These are phyloP conservation scores for Pyracantha coccinea DNA, from an alignment of 331 rosid genomes.

Conservation along the genomic window DNA sequence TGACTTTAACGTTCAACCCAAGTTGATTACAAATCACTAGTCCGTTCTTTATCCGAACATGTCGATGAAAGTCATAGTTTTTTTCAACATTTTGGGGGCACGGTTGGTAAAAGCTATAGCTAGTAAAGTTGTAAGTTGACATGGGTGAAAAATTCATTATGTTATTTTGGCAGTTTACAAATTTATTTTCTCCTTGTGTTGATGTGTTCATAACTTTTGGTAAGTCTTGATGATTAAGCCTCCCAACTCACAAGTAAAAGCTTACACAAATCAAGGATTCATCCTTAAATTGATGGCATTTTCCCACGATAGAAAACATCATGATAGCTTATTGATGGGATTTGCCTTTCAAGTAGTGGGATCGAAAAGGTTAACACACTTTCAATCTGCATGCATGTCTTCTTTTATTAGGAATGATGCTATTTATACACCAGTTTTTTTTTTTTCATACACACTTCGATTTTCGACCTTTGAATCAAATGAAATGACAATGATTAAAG, in stretches of 20 bases:
- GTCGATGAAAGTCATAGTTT: too few relatives aligned
- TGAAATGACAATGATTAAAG: too few relatives aligned
- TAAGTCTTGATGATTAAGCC: slow-evolving; percentile 24
- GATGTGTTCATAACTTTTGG: neutral
- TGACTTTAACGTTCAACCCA: too few relatives aligned
- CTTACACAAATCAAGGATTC: slow-evolving; percentile 11
- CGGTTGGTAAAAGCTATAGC: neutral
- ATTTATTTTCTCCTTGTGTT: neutral
- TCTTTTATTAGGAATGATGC: too few relatives aligned
- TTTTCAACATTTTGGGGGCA: too few relatives aligned
- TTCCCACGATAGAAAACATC: slow-evolving; percentile 30
- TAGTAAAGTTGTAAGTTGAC: neutral
- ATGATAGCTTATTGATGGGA: slow-evolving; percentile 29
- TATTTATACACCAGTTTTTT: too few relatives aligned
- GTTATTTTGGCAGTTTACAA: slow-evolving; percentile 25
- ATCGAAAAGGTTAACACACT: neutral
- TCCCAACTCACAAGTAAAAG: slow-evolving; percentile 15
- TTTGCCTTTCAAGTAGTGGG: slow-evolving; percentile 22
- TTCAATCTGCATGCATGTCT: neutral
- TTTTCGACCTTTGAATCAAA: rapidly evolving
- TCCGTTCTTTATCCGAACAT: too few relatives aligned
- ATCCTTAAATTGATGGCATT: slow-evolving; percentile 29
- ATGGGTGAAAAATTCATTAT: neutral
- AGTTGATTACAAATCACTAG: too few relatives aligned
- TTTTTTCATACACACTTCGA: too few relatives aligned